Conservation (phyloP, 2,329 filamentous ascomycete species). For the Trichoderma breve region DNA sequence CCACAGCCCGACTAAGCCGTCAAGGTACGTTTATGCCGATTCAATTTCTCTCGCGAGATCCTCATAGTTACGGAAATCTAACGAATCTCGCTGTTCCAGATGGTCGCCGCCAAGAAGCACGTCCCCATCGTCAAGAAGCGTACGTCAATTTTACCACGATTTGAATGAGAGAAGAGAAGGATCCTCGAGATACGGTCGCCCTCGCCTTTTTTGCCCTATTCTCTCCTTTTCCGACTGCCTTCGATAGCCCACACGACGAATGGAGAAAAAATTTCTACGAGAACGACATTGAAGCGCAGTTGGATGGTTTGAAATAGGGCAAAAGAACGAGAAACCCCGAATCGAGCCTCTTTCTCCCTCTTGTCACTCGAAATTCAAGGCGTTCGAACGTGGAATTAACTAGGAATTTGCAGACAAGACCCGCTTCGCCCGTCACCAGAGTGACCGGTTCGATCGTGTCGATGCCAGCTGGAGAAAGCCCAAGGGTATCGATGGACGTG, state of each 20-base stretch:
- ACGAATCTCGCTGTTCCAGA: conserved; percentile 54
- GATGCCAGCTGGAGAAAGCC: conserved; percentile 95
- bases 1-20: conserved; percentile 39
- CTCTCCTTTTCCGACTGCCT: conserved; percentile 2
- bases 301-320: not conserved
- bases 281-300: conserved; percentile 10
- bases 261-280: not conserved
- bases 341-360: not conserved
- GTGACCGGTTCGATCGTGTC: conserved; percentile 93
- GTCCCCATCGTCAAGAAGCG: conserved; percentile 99
- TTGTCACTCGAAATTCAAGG: not conserved
- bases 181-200: not conserved
- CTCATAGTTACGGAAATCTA: conserved; percentile 7
- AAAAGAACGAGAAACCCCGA: not conserved
- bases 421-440: conserved; percentile 96
- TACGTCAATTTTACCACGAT: conserved; percentile 55
- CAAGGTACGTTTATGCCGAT: conserved; percentile 36
- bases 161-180: conserved; percentile 2
- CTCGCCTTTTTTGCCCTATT: not conserved
- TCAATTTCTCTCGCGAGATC: not conserved
- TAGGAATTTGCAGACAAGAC: conserved; percentile 67
- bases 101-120: conserved; percentile 99
- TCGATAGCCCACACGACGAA: conserved; percentile 1
- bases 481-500: conserved; percentile 99
- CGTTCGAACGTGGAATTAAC: conserved; percentile 37